Evolutionary conservation across 805 yeast genomes (phyloP).

Genomic region (Zygosaccharomyces gambellarensis): DNA sequence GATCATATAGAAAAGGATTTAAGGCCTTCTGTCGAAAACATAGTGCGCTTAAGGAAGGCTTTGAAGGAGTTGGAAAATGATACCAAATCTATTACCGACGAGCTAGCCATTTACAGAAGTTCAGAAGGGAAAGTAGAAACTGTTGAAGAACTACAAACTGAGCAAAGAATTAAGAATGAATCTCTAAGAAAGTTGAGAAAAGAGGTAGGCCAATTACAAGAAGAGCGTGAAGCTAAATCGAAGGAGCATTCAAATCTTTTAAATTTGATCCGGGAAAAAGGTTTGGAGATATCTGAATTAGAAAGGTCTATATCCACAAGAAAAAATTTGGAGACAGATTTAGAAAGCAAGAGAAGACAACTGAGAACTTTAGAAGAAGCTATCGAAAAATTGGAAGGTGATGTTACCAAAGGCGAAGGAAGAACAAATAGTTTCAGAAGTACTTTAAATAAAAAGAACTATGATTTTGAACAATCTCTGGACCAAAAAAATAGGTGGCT

Average conservation of each 20-base stretch:
- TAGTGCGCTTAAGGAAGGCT: constrained; percentile 28
- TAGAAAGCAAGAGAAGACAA: constrained; percentile 12
- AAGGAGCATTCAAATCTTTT: constrained; percentile 21
- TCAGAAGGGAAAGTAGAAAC: constrained; percentile 23
- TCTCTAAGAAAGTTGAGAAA: constrained; percentile 22
- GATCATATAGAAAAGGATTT: constrained; percentile 22
- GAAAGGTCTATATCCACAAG: constrained; percentile 19
- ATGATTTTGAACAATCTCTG: constrained; percentile 1
- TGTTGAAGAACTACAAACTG: constrained; percentile 25
- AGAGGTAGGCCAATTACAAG: constrained; percentile 23
- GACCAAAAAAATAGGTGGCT: constrained; percentile 10
- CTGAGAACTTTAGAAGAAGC: constrained; percentile 12
- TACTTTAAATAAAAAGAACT: background rate
- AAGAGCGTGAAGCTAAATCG: constrained; percentile 22
- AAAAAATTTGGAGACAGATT: constrained; percentile 14
- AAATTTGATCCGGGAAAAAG: constrained; percentile 22
- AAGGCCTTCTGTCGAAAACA: constrained; percentile 29
- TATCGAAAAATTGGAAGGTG: constrained; percentile 8
- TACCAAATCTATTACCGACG: constrained; percentile 22
- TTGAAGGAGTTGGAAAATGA: constrained; percentile 19
- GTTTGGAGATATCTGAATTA: constrained; percentile 19
- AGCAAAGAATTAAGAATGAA: constrained; percentile 22
- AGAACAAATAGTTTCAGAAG: constrained; percentile 6
- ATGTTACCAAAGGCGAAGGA: constrained; percentile 6
- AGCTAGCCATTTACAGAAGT: constrained; percentile 22